phyloP scores from a whole-genome alignment of 306 rosid genomes.

The Parietaria judaica region DNA sequence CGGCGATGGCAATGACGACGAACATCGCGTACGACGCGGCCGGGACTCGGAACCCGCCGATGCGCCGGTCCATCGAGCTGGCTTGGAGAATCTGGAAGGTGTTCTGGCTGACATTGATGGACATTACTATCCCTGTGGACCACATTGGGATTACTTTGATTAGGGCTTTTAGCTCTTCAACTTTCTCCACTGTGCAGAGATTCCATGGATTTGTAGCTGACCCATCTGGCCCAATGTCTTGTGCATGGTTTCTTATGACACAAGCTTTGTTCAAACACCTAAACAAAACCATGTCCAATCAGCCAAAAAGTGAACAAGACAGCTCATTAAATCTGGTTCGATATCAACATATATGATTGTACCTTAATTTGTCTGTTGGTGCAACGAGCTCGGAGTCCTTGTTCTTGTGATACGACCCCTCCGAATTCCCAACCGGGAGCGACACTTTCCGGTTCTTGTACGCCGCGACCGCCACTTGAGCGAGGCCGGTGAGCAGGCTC shows the following conservation, averaged over 20 bases:
- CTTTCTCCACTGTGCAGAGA: conserved; percentile 60
- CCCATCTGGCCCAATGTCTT: conserved; percentile 38
- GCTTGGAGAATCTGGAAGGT: conserved; percentile 60
- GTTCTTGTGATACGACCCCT: conserved; percentile 24
- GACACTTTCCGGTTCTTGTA: conserved; percentile 37
- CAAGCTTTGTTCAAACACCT: conserved; percentile 55
- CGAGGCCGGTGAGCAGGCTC: conserved; percentile 48
- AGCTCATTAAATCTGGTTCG: background rate
- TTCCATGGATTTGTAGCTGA: conserved; percentile 49
- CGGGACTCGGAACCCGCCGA: conserved; percentile 41
- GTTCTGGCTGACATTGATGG: conserved; percentile 37
- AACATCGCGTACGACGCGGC: conserved; percentile 56
- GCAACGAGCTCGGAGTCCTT: conserved; percentile 35
- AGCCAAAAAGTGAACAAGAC: background rate
- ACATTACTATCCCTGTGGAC: conserved; percentile 42
- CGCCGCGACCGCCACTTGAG: conserved; percentile 37
- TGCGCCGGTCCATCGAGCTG: conserved; percentile 46
- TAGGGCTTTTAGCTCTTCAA: conserved; percentile 58
- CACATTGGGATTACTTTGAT: conserved; percentile 56
- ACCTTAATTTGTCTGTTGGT: conserved; percentile 63
- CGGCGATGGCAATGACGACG: conserved; percentile 25
- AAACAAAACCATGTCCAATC: background rate
- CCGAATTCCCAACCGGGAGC: conserved; percentile 22
- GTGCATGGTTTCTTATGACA: conserved; percentile 31
- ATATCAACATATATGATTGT: background rate